phyloP scores from a whole-genome alignment of 148 eudicot genomes.

The Cornus florida region DNA sequence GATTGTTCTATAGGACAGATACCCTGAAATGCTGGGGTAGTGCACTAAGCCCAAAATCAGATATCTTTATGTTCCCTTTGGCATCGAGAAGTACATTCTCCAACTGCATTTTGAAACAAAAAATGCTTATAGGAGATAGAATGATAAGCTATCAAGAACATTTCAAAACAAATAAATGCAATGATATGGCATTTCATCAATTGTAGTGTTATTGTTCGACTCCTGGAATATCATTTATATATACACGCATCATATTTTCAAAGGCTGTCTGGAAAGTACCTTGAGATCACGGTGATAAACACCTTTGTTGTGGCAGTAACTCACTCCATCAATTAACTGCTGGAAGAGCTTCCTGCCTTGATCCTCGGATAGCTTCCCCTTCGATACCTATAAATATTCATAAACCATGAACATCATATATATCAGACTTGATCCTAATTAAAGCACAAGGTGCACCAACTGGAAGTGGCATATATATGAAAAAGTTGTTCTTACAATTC shows the following conservation, averaged over 20 bases:
- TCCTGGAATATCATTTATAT: not conserved
- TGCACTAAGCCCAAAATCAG: slow-evolving; percentile 98
- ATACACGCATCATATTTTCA: no score
- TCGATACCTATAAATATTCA: slow-evolving; percentile 44
- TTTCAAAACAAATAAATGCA: no score
- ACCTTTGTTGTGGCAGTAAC: slow-evolving; percentile 91
- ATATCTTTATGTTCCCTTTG: slow-evolving; percentile 74
- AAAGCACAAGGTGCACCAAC: not conserved
- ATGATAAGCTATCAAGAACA: not conserved
- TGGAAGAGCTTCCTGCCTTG: slow-evolving; percentile 78
- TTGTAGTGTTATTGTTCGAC: no score
- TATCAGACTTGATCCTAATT: not conserved
- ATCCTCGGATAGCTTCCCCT: slow-evolving; percentile 65
- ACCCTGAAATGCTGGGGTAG: slow-evolving; percentile 90
- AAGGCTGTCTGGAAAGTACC: slow-evolving; percentile 26
- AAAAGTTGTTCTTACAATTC: slow-evolving; percentile 54
- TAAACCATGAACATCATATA: not conserved
- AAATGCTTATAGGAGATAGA: not conserved
- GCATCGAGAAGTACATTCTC: slow-evolving; percentile 82
- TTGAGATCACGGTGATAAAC: slow-evolving; percentile 93
- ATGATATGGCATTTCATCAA: no score
- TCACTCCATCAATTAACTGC: slow-evolving; percentile 81
- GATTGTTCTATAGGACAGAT: slow-evolving; percentile 15
- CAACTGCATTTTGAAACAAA: slow-evolving; percentile 30
- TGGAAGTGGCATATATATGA: not conserved